Percentiles rank a stretch among this genome's conserved stretches.
Evolutionary conservation across 1,284 basidiomycete species (phyloP).

Genomic region (Ustilago sp.): DNA sequence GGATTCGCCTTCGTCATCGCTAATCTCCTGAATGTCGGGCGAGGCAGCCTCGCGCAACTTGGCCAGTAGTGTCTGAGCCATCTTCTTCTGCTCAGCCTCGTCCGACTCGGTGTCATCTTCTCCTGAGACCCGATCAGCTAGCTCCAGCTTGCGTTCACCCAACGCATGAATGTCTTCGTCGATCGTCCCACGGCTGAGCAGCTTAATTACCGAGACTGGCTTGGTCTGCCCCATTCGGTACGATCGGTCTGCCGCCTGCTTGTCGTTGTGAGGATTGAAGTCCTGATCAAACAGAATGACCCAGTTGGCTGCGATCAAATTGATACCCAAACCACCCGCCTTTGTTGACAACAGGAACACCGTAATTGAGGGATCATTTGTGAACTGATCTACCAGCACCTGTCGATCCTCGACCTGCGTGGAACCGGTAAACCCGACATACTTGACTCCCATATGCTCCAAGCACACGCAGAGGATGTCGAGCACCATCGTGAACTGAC

Average conservation of each 20-base stretch:
- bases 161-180: conserved; percentile 72
- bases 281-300: conserved; percentile 86
- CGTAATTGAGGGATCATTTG: conserved; percentile 88
- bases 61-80: conserved; percentile 53
- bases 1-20: conserved; percentile 24
- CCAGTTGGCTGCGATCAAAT: conserved; percentile 77
- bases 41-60: conserved; percentile 48
- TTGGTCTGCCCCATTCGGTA: conserved; percentile 97
- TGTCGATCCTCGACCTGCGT: conserved; percentile 95
- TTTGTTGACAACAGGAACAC: conserved; percentile 96
- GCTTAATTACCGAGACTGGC: conserved; percentile 87
- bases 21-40: conserved; percentile 34
- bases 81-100: conserved; percentile 52
- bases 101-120: conserved; percentile 57
- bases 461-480: conserved; percentile 87
- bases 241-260: conserved; percentile 95
- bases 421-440: conserved; percentile 89
- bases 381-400: conserved; percentile 93
- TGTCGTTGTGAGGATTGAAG: conserved; percentile 76
- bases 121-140: conserved; percentile 64
- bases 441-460: conserved; percentile 80
- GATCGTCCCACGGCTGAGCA: conserved; percentile 92
- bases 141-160: conserved; percentile 60
- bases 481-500: conserved; percentile 74
- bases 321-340: conserved; percentile 77